Evolutionary conservation across 2,329 filamentous ascomycete species (phyloP).

Genomic region (Chaetomiaceae sp.): DNA sequence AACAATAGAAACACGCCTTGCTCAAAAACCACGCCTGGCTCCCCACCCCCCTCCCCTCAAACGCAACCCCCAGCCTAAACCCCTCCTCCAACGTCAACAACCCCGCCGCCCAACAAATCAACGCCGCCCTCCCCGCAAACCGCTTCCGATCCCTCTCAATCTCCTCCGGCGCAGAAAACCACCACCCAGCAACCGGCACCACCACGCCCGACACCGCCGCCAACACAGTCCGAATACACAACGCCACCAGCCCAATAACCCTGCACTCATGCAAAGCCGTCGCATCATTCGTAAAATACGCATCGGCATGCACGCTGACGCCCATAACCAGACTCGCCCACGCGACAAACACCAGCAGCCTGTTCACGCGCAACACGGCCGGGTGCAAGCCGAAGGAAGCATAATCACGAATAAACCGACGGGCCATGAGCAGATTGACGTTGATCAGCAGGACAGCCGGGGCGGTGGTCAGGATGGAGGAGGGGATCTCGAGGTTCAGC

Average conservation of each 20-base stretch:
- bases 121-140: conserved; percentile 50
- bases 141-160: conserved; percentile 32
- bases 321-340: conserved; percentile 43
- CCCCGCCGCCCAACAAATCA: conserved; percentile 45
- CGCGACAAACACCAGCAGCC: conserved; percentile 42
- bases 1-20: conserved; percentile 59
- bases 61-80: conserved; percentile 50
- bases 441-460: conserved; percentile 58
- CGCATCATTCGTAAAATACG: conserved; percentile 47
- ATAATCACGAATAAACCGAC: conserved; percentile 56
- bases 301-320: conserved; percentile 49
- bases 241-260: conserved; percentile 51
- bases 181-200: conserved; percentile 31
- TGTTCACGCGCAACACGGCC: conserved; percentile 40
- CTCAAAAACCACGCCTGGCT: conserved; percentile 53
- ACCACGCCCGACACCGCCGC: conserved; percentile 55
- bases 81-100: conserved; percentile 53
- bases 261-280: conserved; percentile 43
- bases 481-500: conserved; percentile 32
- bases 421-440: conserved; percentile 58
- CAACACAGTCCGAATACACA: conserved; percentile 50
- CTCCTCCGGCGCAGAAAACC: not conserved
- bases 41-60: conserved; percentile 37
- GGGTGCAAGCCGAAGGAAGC: conserved; percentile 39
- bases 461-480: conserved; percentile 52